Conservation (phyloP, 106 monocot species). For the Phalaenopsis aphrodite region DNA sequence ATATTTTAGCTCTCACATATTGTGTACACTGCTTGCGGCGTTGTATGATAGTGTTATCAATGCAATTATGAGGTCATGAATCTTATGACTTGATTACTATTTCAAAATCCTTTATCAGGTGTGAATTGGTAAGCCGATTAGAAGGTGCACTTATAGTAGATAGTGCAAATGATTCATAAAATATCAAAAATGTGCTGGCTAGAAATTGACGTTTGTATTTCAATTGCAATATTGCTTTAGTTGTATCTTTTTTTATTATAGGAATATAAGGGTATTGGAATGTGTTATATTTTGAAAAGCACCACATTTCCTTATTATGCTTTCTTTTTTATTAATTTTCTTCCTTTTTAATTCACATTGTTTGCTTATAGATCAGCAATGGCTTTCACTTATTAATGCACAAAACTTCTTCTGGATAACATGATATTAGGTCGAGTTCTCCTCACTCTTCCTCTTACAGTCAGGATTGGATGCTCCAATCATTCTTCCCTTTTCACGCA, state of each 20-base stretch:
- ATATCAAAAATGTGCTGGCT: neutral
- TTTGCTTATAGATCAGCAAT: too few relatives aligned
- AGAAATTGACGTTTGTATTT: slow-evolving; percentile 1
- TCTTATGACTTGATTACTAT: neutral
- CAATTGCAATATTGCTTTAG: slow-evolving; percentile 3
- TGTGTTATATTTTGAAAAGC: too few relatives aligned
- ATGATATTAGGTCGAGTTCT: too few relatives aligned
- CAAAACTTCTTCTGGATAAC: too few relatives aligned
- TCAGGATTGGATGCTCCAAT: too few relatives aligned
- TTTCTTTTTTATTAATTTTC: too few relatives aligned
- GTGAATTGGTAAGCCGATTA: neutral
- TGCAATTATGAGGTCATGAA: neutral
- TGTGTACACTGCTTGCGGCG: neutral
- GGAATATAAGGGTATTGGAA: neutral
- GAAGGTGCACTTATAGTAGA: neutral
- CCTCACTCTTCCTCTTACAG: too few relatives aligned
- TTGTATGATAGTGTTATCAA: neutral
- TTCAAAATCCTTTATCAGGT: neutral
- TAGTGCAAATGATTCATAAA: neutral
- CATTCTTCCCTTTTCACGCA: too few relatives aligned
- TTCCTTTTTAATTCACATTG: too few relatives aligned
- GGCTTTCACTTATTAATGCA: too few relatives aligned
- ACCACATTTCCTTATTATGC: too few relatives aligned
- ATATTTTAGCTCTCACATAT: neutral
- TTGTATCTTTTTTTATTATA: neutral